Base-by-base conservation (phyloP, 2,329 filamentous ascomycete species). In the Alternaria conjuncta region DNA sequence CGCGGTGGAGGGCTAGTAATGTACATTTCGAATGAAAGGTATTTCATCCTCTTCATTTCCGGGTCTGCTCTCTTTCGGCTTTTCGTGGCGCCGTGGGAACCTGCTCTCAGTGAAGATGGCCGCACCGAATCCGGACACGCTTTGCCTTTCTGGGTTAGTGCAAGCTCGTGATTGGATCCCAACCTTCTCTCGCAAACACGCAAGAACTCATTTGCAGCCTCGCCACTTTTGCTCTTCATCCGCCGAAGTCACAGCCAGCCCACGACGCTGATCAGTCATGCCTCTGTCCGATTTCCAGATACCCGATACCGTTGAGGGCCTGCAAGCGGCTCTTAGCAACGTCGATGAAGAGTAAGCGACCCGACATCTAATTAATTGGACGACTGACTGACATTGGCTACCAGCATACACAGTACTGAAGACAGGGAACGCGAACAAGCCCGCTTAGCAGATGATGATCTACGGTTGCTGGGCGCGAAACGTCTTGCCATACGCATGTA, bases 171-270 rank as follows among this genome's bases (percentile, higher is more conserved):
- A 26, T 20, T 28, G 6, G 18, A 1, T 25, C 46, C 15, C 15
- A 7, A 49, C 11, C 3, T 13, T 6, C 12, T 12, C 46, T 13
- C 30, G 2, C 10, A 49, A 9, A 8, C 10, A 3, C 25, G 10
- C 10, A 10, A 3, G 45, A 7, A 18, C 9, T 3, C 4, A 10
- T n/a, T 8, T 18, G 15, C 25, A 5, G 6, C 25, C 18, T 6
- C 4, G 2, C 3, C n/a, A 50, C 11, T 12, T 28, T 8, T 9
- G 8, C 6, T 20, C 5, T 0, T 5, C 9, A 11, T 6, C 36
- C 2, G 0, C 1, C 6, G 9, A 41, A 41, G 2, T 41, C 4
- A 41, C 1, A 41, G 9, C 4, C n/a, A 41, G 0, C 32, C 32
- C 32, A 41, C 32, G 32, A 41, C 15, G 4, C 32, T 41, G 4